Base-by-base conservation (phyloP, 1,139 yeast genomes). In the Yamadazyma sp. region DNA sequence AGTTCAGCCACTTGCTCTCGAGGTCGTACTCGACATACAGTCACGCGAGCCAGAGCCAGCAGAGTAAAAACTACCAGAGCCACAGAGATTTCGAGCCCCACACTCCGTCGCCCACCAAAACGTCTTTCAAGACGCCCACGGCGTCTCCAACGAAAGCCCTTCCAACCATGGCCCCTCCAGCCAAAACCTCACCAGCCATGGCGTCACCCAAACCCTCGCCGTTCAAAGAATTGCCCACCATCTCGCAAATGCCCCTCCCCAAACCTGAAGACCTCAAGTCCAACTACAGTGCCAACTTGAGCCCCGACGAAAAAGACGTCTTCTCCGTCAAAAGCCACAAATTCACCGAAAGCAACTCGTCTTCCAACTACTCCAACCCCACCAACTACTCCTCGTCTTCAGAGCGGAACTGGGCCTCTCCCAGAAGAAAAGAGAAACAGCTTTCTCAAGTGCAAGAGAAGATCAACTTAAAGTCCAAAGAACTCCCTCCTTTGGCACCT, bases 401-500 rank as follows among this genome's bases (percentile, higher is more conserved):
- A 6, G 65, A 60, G 31, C 64, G 78, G 41, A 70, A 70, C 42
- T 77, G 82, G 83, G 74, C 78, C 28, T 74, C 80, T 2, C 82
- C 83, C 17, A 57, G 76, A 33, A 57, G 66, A 38, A 64, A 59
- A 42, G 69, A 61, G 41, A 57, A 58, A 44, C 68, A 66, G 38
- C 47, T 65, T 33, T 53, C 51, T 33, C 64, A 66, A 44, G 52
- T 69, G 30, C 77, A 71, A 46, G 71, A 68, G 34, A 62, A 64
- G 42, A 69, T 70, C 40, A 68, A 68, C 45, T 50, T 64, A 37
- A 61, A 62, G 40, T 56, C 66, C 31, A 62, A 62, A 42, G 72
- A 67, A 35, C 43, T 61, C 21, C 64, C 64, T 15, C 37, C 52
- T n/a, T 45, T 54, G 18, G 46, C 45, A 26, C 13, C 18, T 22